These are phyloP conservation scores for Balakata baccata DNA, from an alignment of 345 rosid genomes.

Conservation along the genomic window DNA sequence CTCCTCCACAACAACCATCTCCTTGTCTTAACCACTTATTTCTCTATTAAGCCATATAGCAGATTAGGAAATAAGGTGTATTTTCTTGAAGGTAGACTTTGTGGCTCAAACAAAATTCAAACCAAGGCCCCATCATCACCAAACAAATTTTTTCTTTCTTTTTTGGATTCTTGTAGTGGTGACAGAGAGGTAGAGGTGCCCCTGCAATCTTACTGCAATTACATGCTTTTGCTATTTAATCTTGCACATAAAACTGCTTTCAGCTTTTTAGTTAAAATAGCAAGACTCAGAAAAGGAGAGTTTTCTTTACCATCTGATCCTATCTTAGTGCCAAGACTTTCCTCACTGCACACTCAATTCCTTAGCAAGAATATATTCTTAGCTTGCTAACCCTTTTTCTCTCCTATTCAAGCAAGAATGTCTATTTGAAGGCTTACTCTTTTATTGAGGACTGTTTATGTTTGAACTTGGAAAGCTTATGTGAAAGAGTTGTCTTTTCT, in stretches of 20 bases:
- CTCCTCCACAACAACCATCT: background rate
- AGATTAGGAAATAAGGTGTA: constrained; percentile 10
- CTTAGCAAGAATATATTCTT: constrained; percentile 17
- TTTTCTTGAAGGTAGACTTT: background rate
- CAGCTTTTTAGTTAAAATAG: constrained; percentile 2
- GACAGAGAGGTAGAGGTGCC: constrained; percentile 3
- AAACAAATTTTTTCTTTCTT: constrained; percentile 4
- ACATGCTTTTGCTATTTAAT: background rate
- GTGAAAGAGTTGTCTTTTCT: background rate
- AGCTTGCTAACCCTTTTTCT: constrained; percentile 10
- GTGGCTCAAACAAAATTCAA: constrained; percentile 20
- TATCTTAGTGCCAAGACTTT: constrained; percentile 12
- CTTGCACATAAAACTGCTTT: background rate
- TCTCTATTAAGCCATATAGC: background rate
- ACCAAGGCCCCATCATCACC: constrained; percentile 26
- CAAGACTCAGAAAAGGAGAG: constrained; percentile 1
- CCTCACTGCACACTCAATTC: constrained; percentile 19
- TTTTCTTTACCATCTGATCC: background rate
- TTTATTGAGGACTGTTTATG: background rate
- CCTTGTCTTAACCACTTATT: background rate
- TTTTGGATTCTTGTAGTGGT: constrained; percentile 7
- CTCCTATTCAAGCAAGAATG: constrained; percentile 20
- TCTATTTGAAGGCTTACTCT: constrained; percentile 7
- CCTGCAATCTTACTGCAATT: background rate
- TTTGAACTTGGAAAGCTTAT: background rate